Conservation (phyloP, 2,329 filamentous ascomycete species). For the Eutypella sp. region DNA sequence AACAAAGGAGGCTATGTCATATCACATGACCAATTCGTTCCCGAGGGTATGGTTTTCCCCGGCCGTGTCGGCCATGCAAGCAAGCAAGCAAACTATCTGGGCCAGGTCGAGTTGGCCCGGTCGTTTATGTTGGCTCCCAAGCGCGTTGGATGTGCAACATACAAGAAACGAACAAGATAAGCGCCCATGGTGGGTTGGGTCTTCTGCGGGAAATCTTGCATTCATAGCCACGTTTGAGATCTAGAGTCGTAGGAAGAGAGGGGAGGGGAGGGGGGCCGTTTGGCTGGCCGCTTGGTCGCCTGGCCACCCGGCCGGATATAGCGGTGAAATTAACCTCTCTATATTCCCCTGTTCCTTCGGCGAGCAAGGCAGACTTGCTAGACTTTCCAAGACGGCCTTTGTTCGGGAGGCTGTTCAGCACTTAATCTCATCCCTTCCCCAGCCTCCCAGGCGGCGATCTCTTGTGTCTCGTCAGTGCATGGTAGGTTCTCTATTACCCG, state of each 20-base stretch:
- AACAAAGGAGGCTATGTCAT: not conserved
- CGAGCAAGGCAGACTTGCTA: not conserved
- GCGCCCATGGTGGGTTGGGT: too few species aligned
- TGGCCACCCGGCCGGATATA: not conserved
- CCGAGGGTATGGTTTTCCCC: conserved; percentile 2
- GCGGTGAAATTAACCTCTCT: not conserved
- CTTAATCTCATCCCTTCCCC: not conserved
- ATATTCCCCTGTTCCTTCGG: not conserved
- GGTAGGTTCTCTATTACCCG: not conserved
- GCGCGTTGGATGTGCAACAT: too few species aligned
- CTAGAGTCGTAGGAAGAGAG: too few species aligned
- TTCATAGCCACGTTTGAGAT: not conserved
- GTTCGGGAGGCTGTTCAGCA: not conserved
- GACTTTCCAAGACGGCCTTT: not conserved
- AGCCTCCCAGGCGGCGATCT: not conserved
- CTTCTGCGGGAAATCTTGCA: not conserved
- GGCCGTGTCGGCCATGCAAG: too few species aligned
- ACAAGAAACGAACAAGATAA: too few species aligned
- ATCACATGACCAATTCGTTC: conserved; percentile 6
- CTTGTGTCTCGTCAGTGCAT: not conserved
- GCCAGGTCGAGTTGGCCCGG: too few species aligned
- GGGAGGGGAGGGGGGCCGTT: not conserved
- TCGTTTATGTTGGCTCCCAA: too few species aligned
- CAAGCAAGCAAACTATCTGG: too few species aligned
- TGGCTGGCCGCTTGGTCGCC: not conserved